Base-by-base conservation (phyloP, 2,329 filamentous ascomycete species). In the Diaporthe capsici region DNA sequence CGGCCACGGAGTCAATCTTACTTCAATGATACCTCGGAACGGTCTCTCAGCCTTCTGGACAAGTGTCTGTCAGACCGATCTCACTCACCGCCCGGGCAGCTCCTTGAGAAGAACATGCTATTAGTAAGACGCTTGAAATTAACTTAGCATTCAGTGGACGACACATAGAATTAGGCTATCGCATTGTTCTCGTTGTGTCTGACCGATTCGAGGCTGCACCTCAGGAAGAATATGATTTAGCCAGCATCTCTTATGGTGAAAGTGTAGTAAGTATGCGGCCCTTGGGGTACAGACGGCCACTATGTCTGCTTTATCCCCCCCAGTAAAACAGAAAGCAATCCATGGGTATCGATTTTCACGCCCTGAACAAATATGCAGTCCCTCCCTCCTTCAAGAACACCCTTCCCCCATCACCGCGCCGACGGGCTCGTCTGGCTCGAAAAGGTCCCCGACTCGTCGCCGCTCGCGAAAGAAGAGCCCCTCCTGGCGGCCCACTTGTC, bases 401-500 rank as follows among this genome's bases (percentile, higher is more conserved):
- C 20, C 31, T 22, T 2, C 10, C 31, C 37, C 61, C 22, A 34
- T 73, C 44, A 75, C 9, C 31, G 55, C 39, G 20, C 7, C 42
- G 39, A 17, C 15, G 68, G 72, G 25, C 72, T 73, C 68, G 73
- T 44, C 74, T 77, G 22, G 42, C 44, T 71, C 39, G 65, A 71
- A 9, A 65, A 53, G 31, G 58, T 51, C 42, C 57, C 72, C 61
- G 72, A 74, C 39, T 73, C 61, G 60, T 67, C 74, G 12, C 42
- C 65, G 20, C 49, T 34, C 13, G 28, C 74, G 42, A 73, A 73
- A 39, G 70, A 71, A 42, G 34, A 47, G 22, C 74, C 74, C 72
- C 39, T 74, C 39, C 67, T 63, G 6, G 51, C 39, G 17, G 76
- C 65, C 71, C 73, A 78, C 55, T 72, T 77, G 17, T 70, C 71